A percentile compares a stretch with the other conserved stretches of the same genome.
Evolutionary conservation across 345 rosid genomes (phyloP).

Genomic region (Eutrema heterophyllum): DNA sequence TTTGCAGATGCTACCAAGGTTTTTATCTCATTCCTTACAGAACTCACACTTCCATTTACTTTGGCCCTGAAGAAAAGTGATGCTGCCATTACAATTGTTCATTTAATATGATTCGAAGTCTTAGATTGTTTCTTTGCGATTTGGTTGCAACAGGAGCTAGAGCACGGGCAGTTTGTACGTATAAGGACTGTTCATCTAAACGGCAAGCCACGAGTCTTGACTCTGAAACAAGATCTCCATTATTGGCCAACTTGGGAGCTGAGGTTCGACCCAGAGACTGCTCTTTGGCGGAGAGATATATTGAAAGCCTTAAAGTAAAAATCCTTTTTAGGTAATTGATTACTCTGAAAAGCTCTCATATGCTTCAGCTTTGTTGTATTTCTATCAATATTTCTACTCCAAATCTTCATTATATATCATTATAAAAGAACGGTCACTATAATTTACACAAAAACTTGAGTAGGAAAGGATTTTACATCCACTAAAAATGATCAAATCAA

Average conservation of each 20-base stretch:
- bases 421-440: neutral
- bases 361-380: slow-evolving; percentile 20
- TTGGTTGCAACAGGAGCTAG: slow-evolving; percentile 54
- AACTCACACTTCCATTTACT: neutral
- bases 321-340: neutral
- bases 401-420: slow-evolving; percentile 4
- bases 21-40: neutral
- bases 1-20: slow-evolving; percentile 75
- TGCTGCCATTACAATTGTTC: neutral
- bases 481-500: neutral
- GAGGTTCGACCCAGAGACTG: slow-evolving; percentile 67
- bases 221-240: slow-evolving; percentile 91
- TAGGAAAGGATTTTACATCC: neutral
- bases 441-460: neutral
- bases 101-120: neutral
- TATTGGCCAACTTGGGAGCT: slow-evolving; percentile 97
- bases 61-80: neutral
- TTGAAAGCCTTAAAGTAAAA: slow-evolving; percentile 49
- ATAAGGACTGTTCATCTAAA: slow-evolving; percentile 75
- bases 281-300: slow-evolving; percentile 61
- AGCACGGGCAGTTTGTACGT: slow-evolving; percentile 83
- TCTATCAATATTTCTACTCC: neutral
- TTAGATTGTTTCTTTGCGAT: neutral
- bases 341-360: neutral
- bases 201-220: slow-evolving; percentile 85